Base-by-base conservation (phyloP, 306 rosid genomes). In the Mimosa bimucronata region DNA sequence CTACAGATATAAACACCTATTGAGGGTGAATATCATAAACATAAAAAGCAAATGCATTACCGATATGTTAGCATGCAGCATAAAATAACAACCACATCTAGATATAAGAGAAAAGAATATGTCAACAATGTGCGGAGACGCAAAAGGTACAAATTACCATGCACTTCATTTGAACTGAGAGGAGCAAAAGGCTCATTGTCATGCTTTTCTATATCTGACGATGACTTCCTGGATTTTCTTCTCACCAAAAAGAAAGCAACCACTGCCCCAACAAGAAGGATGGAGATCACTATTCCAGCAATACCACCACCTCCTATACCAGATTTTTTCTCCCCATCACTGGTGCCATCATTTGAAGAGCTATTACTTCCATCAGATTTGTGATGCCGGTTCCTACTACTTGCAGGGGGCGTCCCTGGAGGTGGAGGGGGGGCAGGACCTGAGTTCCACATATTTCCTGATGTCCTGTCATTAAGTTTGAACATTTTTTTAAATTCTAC, bases 361-460 rank as follows among this genome's bases (percentile, higher is more conserved):
- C 81, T 45, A 77, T 73, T 68, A 57, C 76, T 82, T 69, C 82
- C 85, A 31, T 89, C 90, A 66, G 96, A 80, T 28, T 83, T 85
- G 86, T 79, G 97, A 80, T 77, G 82, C 73, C 84, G 89, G 41
- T 74, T 85, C 74, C 71, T 53, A 78, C 74, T 80, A 70, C 70
- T 69, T 58, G 83, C 60, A 70, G 97, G 94, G 73, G 98, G 97
- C 12, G 98, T 90, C 53, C 98, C 98, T 46, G 99, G 99, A 52
- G 99, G 98, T 66, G 98, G 96, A 66, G 97, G 99, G 57, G 99
- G 99, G 60, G 99, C 97, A 87, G 97, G 88, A 46, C 97, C 99
- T 18, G 95, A 88, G 79, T 70, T 96, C 97, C 97, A 96, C 2
- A 80, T n/a, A 83, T 96, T 96, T 50, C 97, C 97, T 40, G 82